phyloP scores from a whole-genome alignment of 148 eudicot genomes.

The Dysphania ambrosioides region DNA sequence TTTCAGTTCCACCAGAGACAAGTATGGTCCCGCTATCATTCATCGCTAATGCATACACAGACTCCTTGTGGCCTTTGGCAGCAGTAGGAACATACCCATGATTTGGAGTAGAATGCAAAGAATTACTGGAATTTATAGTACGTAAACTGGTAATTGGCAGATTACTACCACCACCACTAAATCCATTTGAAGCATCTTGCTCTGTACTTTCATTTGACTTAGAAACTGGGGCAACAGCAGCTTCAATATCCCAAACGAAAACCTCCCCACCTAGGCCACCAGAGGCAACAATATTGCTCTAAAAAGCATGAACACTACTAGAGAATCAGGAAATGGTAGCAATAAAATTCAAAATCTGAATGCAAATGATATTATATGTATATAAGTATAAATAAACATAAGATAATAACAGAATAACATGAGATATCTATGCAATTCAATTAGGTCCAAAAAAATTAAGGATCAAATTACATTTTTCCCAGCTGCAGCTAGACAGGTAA shows the following conservation, averaged over 20 bases:
- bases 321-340: constrained; percentile 23
- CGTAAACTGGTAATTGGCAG: constrained; percentile 55
- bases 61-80: constrained; percentile 98
- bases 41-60: constrained; percentile 94
- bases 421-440: neutral
- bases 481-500: constrained; percentile 90
- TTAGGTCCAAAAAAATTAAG: neutral
- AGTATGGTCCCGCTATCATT: constrained; percentile 83
- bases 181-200: constrained; percentile 61
- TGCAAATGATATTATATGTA: constrained; percentile 9
- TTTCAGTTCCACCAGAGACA: constrained; percentile 99
- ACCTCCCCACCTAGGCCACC: constrained; percentile 99
- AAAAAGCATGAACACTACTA: constrained; percentile 35
- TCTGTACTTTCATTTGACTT: constrained; percentile 61
- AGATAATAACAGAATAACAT: neutral
- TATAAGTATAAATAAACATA: constrained; percentile 7
- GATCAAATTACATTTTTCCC: constrained; percentile 63
- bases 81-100: constrained; percentile 73
- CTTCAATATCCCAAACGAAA: constrained; percentile 96
- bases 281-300: constrained; percentile 83
- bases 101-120: constrained; percentile 56
- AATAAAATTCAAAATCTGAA: constrained; percentile 3
- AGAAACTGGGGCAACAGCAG: constrained; percentile 72
- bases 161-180: constrained; percentile 53
- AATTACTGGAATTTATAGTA: constrained; percentile 68